Base-by-base conservation (phyloP, 2,329 filamentous ascomycete genomes). In the Aspergillus fructus region DNA sequence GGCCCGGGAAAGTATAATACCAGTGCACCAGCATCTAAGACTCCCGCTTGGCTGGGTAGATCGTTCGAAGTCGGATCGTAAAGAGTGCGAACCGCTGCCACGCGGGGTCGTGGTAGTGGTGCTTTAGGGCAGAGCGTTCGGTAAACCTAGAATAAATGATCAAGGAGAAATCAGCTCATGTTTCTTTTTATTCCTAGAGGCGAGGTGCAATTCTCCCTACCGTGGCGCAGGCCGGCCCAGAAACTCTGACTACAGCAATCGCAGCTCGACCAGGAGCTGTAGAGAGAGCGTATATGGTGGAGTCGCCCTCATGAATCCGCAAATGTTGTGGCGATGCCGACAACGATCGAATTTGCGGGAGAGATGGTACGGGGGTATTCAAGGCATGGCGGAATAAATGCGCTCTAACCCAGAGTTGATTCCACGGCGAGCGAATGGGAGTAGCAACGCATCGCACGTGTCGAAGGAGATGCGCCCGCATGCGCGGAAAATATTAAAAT, bases 221-320 rank as follows among this genome's bases (percentile, higher is more conserved):
- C 67, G 87, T 79, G 58, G 84, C 74, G 73, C 89, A 93, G 45
- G 86, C 85, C 27, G 89, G 83, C 0, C 94, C 94, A 4, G 94
- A 97, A 24, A 96, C 81, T 13, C 94, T 86, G 52, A 97, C 86
- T 37, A 97, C 87, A 2, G 93, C 93, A 71, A 99, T 96, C 1
- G 92, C 94, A 43, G 91, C 92, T 70, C 87, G 87, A 1, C 93
- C 94, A 11, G 89, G 80, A 0, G 91, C 91, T 0, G 93, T 96
- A 0, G 93, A 97, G 1, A 97, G 78, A 0, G 94, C 94, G 73
- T 96, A 97, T 53, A 99, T 96, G 1, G 93, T 97, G 3, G 73
- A 71, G 12, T 75, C 70, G 2, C 61, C 62, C 53, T 71, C 66
- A 33, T 68, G 49, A 51, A 65, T 62, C 17, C 66, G 68, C 3